Percentiles rank a stretch among this genome's conserved stretches.
These are phyloP conservation scores for Achaetomiella virescens DNA, from an alignment of 495 filamentous ascomycete species.

Conservation along the genomic window DNA sequence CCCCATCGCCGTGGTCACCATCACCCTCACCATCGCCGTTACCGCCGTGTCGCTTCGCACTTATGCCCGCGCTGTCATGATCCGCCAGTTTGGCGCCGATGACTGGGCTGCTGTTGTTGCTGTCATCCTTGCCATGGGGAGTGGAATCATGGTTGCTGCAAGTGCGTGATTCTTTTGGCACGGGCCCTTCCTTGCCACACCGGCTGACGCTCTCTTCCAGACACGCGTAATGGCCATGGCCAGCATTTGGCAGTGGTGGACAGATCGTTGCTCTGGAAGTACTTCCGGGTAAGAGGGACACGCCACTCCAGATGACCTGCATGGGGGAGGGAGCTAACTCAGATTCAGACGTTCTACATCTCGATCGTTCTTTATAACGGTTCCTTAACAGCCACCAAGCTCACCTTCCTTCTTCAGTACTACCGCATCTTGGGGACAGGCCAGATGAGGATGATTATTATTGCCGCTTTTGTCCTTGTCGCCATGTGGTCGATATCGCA, in stretches of 20 bases:
- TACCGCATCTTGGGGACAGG: constrained; percentile 33
- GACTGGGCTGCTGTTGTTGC: constrained; percentile 31
- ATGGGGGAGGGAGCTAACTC: constrained; percentile 6
- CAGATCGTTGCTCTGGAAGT: constrained; percentile 12
- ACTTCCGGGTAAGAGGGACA: constrained; percentile 14
- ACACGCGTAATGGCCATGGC: constrained; percentile 24
- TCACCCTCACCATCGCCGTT: constrained; percentile 24
- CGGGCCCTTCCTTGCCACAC: not conserved
- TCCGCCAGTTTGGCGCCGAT: constrained; percentile 40
- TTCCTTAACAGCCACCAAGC: constrained; percentile 36
- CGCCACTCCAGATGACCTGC: not conserved
- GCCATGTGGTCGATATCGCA: constrained; percentile 36
- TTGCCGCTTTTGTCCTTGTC: constrained; percentile 29
- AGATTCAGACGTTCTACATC: constrained; percentile 33
- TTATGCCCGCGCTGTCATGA: constrained; percentile 34
- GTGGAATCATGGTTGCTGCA: constrained; percentile 21
- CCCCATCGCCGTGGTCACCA: constrained; percentile 19
- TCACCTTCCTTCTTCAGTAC: constrained; percentile 40
- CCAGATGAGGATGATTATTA: constrained; percentile 25
- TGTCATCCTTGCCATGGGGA: constrained; percentile 21
- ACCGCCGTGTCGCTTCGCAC: constrained; percentile 31
- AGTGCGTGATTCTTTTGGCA: constrained; percentile 5
- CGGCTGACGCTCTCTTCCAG: not conserved
- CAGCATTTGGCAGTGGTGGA: constrained; percentile 16
- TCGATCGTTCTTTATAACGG: constrained; percentile 41